Evolutionary conservation across 768 basidiomycete species (phyloP).

Genomic region (Suillus sp.): DNA sequence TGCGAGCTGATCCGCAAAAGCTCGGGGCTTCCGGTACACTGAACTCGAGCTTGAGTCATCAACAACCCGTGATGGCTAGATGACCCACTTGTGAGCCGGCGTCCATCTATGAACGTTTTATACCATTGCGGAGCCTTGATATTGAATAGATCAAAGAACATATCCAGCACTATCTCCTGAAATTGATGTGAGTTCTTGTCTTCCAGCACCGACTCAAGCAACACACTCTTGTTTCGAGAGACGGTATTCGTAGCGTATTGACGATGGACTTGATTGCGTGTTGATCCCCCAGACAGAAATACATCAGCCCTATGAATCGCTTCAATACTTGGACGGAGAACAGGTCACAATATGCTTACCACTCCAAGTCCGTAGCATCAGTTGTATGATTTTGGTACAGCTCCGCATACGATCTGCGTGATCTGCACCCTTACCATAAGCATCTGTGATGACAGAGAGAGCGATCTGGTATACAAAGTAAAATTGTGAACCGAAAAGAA

Average conservation of each 20-base stretch:
- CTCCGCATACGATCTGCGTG: slow-evolving; percentile 80
- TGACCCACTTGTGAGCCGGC: slow-evolving; percentile 80
- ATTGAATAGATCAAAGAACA: slow-evolving; percentile 91
- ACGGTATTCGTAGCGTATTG: slow-evolving; percentile 86
- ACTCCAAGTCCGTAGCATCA: slow-evolving; percentile 91
- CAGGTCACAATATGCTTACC: slow-evolving; percentile 52
- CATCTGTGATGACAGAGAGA: slow-evolving; percentile 88
- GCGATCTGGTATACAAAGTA: slow-evolving; percentile 57
- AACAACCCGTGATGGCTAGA: slow-evolving; percentile 2
- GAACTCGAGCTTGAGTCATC: slow-evolving; percentile 6
- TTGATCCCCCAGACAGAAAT: slow-evolving; percentile 90
- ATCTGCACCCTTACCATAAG: slow-evolving; percentile 80
- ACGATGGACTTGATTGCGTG: slow-evolving; percentile 83
- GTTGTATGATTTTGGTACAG: slow-evolving; percentile 74
- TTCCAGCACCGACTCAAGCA: background rate
- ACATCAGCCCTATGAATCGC: slow-evolving; percentile 73
- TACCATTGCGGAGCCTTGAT: slow-evolving; percentile 95
- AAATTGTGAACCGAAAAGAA: slow-evolving; percentile 3
- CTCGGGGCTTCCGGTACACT: slow-evolving; percentile 70
- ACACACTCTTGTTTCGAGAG: slow-evolving; percentile 76
- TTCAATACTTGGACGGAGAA: slow-evolving; percentile 5
- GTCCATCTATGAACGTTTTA: slow-evolving; percentile 87
- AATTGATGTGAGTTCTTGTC: slow-evolving; percentile 19
- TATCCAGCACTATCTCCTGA: slow-evolving; percentile 90
- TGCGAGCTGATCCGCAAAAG: slow-evolving; percentile 29